Evolutionary conservation across 192 early-diverging fungal species (phyloP), one percentile per base, ranked within the genome.

Genomic region (Coemansia sp.): DNA sequence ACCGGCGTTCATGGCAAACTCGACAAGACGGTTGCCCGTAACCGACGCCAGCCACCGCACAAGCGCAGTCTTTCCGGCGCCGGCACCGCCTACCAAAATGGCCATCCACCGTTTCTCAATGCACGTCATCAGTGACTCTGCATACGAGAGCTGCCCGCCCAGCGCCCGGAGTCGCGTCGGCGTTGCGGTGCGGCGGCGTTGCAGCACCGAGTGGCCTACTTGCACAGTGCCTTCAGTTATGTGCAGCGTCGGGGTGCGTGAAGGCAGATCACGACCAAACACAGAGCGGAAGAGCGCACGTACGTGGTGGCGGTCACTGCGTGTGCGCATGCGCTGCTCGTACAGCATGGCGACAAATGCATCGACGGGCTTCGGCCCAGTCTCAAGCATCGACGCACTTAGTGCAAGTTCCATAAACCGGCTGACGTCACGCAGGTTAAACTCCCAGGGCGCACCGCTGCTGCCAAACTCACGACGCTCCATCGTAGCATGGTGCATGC

Each of bases 401-500:
- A 64, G 56, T 70, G 91, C 85, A 19, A 97, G 73, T 39, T 97
- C 92, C 62, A 99, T 82, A 89, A 96, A 96, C 27, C 97, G 88
- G 72, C 92, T 86, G 24, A 96, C 90, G 83, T 99, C 97, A n/a
- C 97, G 91, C 65, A 99, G 71, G 65, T 99, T 99, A 74, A 98
- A 99, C 66, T 99, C 97, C 97, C 97, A 99, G 2, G 97, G 97
- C 14, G 85, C 79, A 10, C 97, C 97, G 2, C 83, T 76, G 3
- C 86, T 75, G 25, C 85, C 89, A 85, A 95, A 96, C 49, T 67
- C 64, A 21, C 92, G 85, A 50, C 84, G 81, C 48, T 85, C 84
- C 89, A 93, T 94, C 0, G 91, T 94, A 57, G 90, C 89, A 45
- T 89, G 75, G 67, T 93, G 93, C 88, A 99, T 91, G 7, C 82